Percentiles rank a stretch among this genome's conserved stretches.
Conservation (phyloP, 805 yeast species). For the Saturnispora saitoi region DNA sequence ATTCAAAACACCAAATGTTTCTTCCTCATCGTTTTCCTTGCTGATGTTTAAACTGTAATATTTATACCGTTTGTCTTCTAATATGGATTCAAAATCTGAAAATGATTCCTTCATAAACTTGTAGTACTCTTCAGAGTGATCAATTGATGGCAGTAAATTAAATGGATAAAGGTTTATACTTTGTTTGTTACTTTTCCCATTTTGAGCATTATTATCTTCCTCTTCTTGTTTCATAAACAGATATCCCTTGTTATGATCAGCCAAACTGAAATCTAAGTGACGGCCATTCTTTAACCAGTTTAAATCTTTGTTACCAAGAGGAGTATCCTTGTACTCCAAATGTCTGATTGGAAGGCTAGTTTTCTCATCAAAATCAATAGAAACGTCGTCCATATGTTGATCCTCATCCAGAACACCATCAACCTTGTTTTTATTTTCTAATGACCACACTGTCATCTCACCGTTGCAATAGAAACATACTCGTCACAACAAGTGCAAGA, state of each 20-base stretch:
- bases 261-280: conserved; percentile 31
- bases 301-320: conserved; percentile 22
- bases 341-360: conserved; percentile 25
- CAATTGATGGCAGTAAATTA: conserved; percentile 28
- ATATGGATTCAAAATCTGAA: conserved; percentile 43
- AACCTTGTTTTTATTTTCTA: not conserved
- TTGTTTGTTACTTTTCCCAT: conserved; percentile 18
- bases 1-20: conserved; percentile 25
- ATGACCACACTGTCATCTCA: conserved; percentile 4
- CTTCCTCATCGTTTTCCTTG: conserved; percentile 16
- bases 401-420: not conserved
- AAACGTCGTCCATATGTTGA: conserved; percentile 9
- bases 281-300: conserved; percentile 30
- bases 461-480: not conserved
- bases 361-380: conserved; percentile 16
- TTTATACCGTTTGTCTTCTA: conserved; percentile 35
- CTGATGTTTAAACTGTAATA: conserved; percentile 16
- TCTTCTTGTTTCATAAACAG: not conserved
- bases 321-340: conserved; percentile 28
- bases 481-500: not conserved
- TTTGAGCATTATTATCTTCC: not conserved
- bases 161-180: conserved; percentile 38
- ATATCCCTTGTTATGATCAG: not conserved
- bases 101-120: conserved; percentile 43
- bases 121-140: conserved; percentile 34